phyloP scores from a whole-genome alignment of 75 land plant genomes.

The Gnetum montanum region DNA sequence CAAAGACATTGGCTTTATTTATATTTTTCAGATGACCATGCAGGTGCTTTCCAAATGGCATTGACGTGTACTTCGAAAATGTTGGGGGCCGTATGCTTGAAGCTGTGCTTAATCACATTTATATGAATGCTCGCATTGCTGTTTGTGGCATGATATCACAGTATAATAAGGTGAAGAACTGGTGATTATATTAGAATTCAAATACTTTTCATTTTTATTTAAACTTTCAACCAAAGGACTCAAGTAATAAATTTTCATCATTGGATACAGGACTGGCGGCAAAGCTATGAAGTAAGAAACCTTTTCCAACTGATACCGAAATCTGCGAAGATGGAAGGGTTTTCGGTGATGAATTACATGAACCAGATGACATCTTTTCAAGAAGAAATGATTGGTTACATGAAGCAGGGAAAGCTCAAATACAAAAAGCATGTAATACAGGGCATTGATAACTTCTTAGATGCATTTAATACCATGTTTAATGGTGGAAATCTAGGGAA shows the following conservation, averaged over 20 bases:
- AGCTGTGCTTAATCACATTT: slow-evolving; percentile 35
- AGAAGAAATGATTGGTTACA: slow-evolving; percentile 19
- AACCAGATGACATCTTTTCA: slow-evolving; percentile 13
- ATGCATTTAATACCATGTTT: slow-evolving; percentile 25
- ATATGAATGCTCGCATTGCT: slow-evolving; percentile 19
- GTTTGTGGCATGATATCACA: slow-evolving; percentile 42
- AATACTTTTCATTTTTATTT: not conserved
- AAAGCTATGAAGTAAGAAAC: slow-evolving; percentile 32
- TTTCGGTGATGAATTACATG: slow-evolving; percentile 8
- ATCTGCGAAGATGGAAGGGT: slow-evolving; percentile 36
- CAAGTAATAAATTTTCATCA: not conserved
- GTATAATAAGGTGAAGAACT: slow-evolving; percentile 19
- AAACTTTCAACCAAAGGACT: not conserved
- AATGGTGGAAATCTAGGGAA: too few relatives aligned
- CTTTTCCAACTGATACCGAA: slow-evolving; percentile 24
- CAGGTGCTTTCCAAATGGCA: slow-evolving; percentile 38
- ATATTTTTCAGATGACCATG: not conserved
- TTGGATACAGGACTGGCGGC: slow-evolving; percentile 23
- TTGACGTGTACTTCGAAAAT: slow-evolving; percentile 40
- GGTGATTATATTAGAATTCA: not conserved
- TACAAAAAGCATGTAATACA: slow-evolving; percentile 15
- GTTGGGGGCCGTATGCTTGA: slow-evolving; percentile 43
- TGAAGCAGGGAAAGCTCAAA: slow-evolving; percentile 28
- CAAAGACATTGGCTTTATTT: not conserved
- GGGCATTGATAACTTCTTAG: slow-evolving; percentile 36